A percentile compares a stretch with the other conserved stretches of the same genome.
Evolutionary conservation across 352 stramenopile species (phyloP).

Genomic region (Aphanomyces invadans): DNA sequence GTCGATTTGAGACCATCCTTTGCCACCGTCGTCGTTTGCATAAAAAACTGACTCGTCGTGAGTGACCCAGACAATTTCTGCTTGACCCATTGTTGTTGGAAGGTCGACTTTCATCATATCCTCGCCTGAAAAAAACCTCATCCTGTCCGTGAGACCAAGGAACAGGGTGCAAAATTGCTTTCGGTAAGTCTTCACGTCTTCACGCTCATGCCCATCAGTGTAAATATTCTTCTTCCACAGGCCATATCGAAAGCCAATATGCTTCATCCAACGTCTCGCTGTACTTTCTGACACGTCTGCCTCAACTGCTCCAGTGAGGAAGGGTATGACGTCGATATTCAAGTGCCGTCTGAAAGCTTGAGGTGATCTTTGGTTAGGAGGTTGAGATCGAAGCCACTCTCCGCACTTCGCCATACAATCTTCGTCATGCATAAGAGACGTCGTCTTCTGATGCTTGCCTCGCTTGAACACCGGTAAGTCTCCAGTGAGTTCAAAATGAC

Average conservation of each 20-base stretch:
- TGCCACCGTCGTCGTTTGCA: conserved; percentile 7
- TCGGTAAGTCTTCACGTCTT: background rate
- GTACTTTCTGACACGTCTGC: background rate
- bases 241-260: conserved; percentile 1
- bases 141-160: background rate
- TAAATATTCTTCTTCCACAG: conserved; percentile 7
- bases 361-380: background rate
- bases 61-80: conserved; percentile 8
- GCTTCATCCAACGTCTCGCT: background rate
- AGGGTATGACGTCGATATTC: background rate
- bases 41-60: conserved; percentile 17
- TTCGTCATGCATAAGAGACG: conserved; percentile 1
- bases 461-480: background rate
- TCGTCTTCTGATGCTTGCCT: conserved; percentile 6
- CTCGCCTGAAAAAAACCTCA: background rate
- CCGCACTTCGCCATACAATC: conserved; percentile 3
- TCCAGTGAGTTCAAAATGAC: background rate
- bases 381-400: background rate
- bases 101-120: background rate
- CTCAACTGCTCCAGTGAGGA: background rate
- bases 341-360: background rate
- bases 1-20: background rate
- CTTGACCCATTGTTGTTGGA: background rate
- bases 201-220: background rate
- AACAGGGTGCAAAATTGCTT: background rate